Conservation (phyloP, 768 basidiomycete genomes). For the Trichaptum fuscoviolaceum region DNA sequence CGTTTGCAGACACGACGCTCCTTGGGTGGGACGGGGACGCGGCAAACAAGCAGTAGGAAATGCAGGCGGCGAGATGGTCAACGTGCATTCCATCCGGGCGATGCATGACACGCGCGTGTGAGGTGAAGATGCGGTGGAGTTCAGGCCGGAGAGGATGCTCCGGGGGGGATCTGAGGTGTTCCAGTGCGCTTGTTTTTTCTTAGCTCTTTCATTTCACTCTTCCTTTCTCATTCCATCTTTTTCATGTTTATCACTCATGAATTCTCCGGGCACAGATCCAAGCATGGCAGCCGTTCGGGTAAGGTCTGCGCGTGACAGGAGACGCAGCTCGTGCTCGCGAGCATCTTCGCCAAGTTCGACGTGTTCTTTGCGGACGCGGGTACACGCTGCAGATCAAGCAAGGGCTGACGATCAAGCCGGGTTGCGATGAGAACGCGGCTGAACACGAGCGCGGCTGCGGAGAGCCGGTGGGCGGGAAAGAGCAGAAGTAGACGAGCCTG, state of each 20-base stretch:
- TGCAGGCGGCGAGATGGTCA: constrained; percentile 27
- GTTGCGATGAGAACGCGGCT: no score
- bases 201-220: no score
- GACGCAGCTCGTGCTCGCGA: constrained; percentile 34
- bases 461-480: no score
- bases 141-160: constrained; percentile 44
- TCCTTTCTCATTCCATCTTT: no score
- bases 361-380: constrained; percentile 35
- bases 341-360: constrained; percentile 42
- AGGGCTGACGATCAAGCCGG: constrained; percentile 43
- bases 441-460: no score
- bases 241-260: no score
- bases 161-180: constrained; percentile 44
- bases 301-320: constrained; percentile 37
- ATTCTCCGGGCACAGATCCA: constrained; percentile 5
- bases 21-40: constrained; percentile 27
- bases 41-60: constrained; percentile 31
- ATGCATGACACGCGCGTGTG: constrained; percentile 39
- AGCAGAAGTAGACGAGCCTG: no score
- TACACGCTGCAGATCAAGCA: constrained; percentile 42
- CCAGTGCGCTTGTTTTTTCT: constrained; percentile 17
- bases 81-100: constrained; percentile 25
- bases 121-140: constrained; percentile 44
- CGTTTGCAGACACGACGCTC: constrained; percentile 33
- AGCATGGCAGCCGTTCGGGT: constrained; percentile 38